These are phyloP conservation scores for Penicillium antarcticum DNA, from an alignment of 495 filamentous ascomycete genomes.

Conservation along the genomic window DNA sequence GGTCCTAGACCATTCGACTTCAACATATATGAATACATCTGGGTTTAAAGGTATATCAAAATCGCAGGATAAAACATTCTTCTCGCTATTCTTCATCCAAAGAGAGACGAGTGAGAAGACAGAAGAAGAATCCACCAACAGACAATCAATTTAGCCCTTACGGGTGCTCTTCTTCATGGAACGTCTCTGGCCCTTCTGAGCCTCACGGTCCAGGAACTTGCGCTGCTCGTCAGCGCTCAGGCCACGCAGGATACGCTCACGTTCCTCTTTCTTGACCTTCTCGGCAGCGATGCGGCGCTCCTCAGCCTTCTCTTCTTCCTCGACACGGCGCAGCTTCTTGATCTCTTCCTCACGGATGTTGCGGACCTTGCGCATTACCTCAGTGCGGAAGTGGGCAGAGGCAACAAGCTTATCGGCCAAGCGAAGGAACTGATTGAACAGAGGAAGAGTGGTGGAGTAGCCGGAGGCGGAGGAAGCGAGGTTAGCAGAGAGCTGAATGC, in stretches of 20 bases:
- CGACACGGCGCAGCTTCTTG: constrained; percentile 71
- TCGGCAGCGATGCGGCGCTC: constrained; percentile 76
- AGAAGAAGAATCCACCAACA: constrained; percentile 16
- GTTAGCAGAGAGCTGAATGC: constrained; percentile 70
- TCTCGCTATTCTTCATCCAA: not conserved
- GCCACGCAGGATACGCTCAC: constrained; percentile 76
- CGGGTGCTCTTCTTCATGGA: constrained; percentile 65
- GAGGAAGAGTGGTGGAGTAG: constrained; percentile 64
- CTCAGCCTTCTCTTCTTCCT: constrained; percentile 92
- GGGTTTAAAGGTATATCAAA: constrained; percentile 23
- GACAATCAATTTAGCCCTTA: constrained; percentile 26
- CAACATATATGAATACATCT: constrained; percentile 25
- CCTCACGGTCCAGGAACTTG: constrained; percentile 90
- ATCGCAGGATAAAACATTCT: constrained; percentile 24
- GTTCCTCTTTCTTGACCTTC: constrained; percentile 85
- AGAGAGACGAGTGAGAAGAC: constrained; percentile 2
- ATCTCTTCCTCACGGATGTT: constrained; percentile 77
- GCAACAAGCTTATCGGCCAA: constrained; percentile 76
- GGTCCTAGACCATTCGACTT: constrained; percentile 2
- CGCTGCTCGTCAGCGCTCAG: constrained; percentile 93
- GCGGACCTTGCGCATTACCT: constrained; percentile 82
- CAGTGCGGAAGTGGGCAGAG: constrained; percentile 78
- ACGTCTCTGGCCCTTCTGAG: constrained; percentile 74
- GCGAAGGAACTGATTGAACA: constrained; percentile 82
- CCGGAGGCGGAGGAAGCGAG: constrained; percentile 58